Percentiles rank a stretch among this genome's conserved stretches.
Evolutionary conservation across 106 monocot species (phyloP).

Genomic region (Dioscorea zingiberensis): DNA sequence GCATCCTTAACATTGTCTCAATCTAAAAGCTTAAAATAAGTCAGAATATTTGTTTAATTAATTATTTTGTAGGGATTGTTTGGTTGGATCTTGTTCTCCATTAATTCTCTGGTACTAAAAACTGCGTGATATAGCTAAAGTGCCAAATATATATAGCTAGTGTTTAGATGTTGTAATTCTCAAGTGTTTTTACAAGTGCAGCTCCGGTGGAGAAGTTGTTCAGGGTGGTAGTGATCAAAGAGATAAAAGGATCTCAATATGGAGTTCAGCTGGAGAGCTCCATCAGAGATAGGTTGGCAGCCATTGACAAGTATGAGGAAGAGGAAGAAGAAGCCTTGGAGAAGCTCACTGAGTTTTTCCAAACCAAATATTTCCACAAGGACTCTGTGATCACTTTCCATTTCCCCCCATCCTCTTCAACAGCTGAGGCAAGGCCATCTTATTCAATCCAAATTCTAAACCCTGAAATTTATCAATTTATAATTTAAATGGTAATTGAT

Average conservation of each 20-base stretch:
- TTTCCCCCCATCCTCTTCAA: conserved; percentile 30
- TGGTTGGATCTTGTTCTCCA: too few species aligned
- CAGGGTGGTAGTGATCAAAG: conserved; percentile 80
- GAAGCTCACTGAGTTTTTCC: conserved; percentile 70
- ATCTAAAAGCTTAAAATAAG: too few species aligned
- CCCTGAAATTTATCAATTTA: background rate
- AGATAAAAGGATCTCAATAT: conserved; percentile 91
- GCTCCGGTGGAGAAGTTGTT: conserved; percentile 65
- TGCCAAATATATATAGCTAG: too few species aligned
- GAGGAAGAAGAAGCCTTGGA: conserved; percentile 80
- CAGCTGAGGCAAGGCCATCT: conserved; percentile 39
- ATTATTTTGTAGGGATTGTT: too few species aligned
- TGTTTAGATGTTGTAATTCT: too few species aligned
- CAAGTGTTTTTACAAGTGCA: conserved; percentile 11
- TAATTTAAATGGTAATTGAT: background rate
- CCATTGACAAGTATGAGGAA: conserved; percentile 73
- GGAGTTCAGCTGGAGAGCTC: conserved; percentile 75
- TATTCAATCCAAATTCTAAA: background rate
- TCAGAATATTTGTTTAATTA: too few species aligned
- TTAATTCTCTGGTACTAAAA: too few species aligned
- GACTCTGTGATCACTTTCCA: conserved; percentile 59
- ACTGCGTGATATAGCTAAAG: too few species aligned
- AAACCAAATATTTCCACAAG: conserved; percentile 72
- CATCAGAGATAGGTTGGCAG: conserved; percentile 61
- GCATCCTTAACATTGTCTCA: too few species aligned